Conservation (phyloP, 768 basidiomycete species). For the Piloderma croceum region DNA sequence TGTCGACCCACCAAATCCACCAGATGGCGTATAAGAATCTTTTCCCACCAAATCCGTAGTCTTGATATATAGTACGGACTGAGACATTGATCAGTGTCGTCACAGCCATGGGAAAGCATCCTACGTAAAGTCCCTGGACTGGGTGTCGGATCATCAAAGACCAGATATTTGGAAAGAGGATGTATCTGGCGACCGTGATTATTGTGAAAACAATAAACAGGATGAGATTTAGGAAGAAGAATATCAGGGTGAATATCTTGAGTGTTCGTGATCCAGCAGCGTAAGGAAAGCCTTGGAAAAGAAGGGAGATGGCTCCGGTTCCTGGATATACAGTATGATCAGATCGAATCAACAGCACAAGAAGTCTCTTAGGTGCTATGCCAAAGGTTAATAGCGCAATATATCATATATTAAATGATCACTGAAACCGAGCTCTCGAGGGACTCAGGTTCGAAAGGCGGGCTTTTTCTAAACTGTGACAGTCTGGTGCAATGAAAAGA, state of each 20-base stretch:
- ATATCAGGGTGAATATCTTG: constrained; percentile 36
- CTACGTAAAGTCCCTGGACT: constrained; percentile 44
- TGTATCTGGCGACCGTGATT: constrained; percentile 36
- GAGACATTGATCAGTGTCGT: constrained; percentile 53
- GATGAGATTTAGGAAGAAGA: constrained; percentile 55
- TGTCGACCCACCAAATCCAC: constrained; percentile 67
- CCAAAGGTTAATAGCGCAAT: too few relatives aligned
- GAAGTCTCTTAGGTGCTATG: too few relatives aligned
- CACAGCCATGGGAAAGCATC: constrained; percentile 52
- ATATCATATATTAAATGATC: too few relatives aligned
- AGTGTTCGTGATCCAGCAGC: constrained; percentile 36
- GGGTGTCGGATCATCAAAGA: constrained; percentile 42
- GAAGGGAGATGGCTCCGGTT: constrained; percentile 47
- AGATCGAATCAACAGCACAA: too few relatives aligned
- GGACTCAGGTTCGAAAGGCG: too few relatives aligned
- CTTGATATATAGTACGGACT: constrained; percentile 37
- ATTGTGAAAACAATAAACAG: constrained; percentile 48
- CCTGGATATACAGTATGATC: constrained; percentile 23
- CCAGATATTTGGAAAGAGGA: constrained; percentile 39
- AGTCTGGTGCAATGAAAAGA: too few relatives aligned
- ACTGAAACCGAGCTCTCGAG: too few relatives aligned
- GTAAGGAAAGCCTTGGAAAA: constrained; percentile 57
- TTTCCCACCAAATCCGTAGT: constrained; percentile 45
- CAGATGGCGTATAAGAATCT: constrained; percentile 51
- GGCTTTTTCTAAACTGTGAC: too few relatives aligned